phyloP scores from a whole-genome alignment of 345 rosid genomes.

The Euphorbia pulcherrima region DNA sequence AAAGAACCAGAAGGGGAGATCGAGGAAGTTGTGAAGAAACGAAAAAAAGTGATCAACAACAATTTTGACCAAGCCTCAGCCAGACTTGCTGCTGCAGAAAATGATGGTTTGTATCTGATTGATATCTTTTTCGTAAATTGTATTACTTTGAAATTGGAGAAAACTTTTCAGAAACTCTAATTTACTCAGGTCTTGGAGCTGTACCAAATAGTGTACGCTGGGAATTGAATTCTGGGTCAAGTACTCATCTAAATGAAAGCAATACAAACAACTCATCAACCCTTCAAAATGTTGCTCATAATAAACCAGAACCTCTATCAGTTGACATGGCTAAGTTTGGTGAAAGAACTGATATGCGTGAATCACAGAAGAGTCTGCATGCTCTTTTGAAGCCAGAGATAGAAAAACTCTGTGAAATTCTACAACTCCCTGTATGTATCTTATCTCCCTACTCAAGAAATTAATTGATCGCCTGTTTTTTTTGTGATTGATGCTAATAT shows the following conservation, averaged over 20 bases:
- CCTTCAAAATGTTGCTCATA: no score
- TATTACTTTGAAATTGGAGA: not conserved
- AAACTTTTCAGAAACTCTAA: slow-evolving; percentile 3
- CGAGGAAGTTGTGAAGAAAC: slow-evolving; percentile 49
- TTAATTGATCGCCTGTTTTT: not conserved
- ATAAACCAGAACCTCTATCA: slow-evolving; percentile 32
- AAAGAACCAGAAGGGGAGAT: slow-evolving; percentile 27
- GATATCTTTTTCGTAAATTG: not conserved
- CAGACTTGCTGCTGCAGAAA: slow-evolving; percentile 28
- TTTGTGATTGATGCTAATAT: no score
- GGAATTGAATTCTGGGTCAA: slow-evolving; percentile 23
- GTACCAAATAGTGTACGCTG: slow-evolving; percentile 24
- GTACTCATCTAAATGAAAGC: slow-evolving; percentile 16
- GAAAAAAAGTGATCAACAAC: slow-evolving; percentile 40
- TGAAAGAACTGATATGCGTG: slow-evolving; percentile 32
- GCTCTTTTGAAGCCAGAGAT: slow-evolving; percentile 54
- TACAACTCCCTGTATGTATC: slow-evolving; percentile 56
- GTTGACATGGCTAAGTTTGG: slow-evolving; percentile 32
- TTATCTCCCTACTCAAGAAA: slow-evolving; percentile 15
- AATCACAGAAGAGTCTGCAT: slow-evolving; percentile 60
- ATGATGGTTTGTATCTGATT: slow-evolving; percentile 45
- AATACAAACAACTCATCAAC: no score
- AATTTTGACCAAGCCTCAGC: slow-evolving; percentile 25
- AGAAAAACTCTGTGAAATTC: slow-evolving; percentile 57
- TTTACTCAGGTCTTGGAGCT: slow-evolving; percentile 44